A percentile compares a stretch with the other conserved stretches of the same genome.
phyloP scores from a whole-genome alignment of 2,329 filamentous ascomycete genomes.

The Stemphylium lycopersici region DNA sequence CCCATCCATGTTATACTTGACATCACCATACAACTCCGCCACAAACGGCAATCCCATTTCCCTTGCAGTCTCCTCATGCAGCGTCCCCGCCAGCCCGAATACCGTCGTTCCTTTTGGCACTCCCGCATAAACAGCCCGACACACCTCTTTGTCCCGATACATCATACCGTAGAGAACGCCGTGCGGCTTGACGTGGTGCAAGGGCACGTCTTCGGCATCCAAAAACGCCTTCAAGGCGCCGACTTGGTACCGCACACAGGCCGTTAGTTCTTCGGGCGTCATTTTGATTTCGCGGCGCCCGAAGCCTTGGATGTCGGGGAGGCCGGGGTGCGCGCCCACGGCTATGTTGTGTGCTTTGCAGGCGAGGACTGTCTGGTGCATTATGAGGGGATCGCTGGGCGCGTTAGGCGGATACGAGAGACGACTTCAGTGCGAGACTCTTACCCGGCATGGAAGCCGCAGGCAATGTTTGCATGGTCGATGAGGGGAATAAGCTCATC shows the following conservation, averaged over 20 bases:
- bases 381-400: slow-evolving; percentile 64
- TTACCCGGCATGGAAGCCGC: slow-evolving; percentile 61
- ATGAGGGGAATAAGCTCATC: slow-evolving; percentile 66
- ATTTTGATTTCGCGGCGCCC: slow-evolving; percentile 68
- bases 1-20: slow-evolving; percentile 60
- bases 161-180: slow-evolving; percentile 66
- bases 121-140: slow-evolving; percentile 60
- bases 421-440: not conserved
- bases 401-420: slow-evolving; percentile 10
- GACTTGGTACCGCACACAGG: slow-evolving; percentile 67
- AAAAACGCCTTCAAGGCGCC: slow-evolving; percentile 67
- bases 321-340: slow-evolving; percentile 67
- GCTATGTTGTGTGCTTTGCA: slow-evolving; percentile 64
- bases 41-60: slow-evolving; percentile 61
- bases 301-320: slow-evolving; percentile 70
- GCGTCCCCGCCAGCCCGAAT: slow-evolving; percentile 62
- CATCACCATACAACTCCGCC: slow-evolving; percentile 63
- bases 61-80: slow-evolving; percentile 60
- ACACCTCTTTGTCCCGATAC: slow-evolving; percentile 58
- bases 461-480: slow-evolving; percentile 68
- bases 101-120: slow-evolving; percentile 59
- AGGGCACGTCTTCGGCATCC: slow-evolving; percentile 59
- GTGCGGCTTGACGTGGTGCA: slow-evolving; percentile 69
- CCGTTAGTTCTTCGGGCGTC: slow-evolving; percentile 61
- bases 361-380: slow-evolving; percentile 64